Percentiles rank a stretch among this genome's conserved stretches.
Conservation (phyloP, 768 basidiomycete species). For the Boletus tomentosulus region DNA sequence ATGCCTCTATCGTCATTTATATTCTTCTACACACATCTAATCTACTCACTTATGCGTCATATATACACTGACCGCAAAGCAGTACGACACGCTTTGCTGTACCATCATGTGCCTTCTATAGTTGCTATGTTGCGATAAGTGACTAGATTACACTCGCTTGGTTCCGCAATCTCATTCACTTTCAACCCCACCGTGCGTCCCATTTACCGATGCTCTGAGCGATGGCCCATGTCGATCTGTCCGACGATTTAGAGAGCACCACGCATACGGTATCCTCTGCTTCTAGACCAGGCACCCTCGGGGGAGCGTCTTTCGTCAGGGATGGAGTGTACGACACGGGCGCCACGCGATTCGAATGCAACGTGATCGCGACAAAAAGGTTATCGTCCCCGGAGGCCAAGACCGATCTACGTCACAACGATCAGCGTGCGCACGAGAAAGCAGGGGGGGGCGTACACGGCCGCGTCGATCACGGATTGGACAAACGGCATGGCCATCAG, state of each 20-base stretch:
- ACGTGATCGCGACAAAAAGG: slow-evolving; percentile 16
- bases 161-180: slow-evolving; percentile 32
- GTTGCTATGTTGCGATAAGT: slow-evolving; percentile 28
- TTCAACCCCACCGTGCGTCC: slow-evolving; percentile 39
- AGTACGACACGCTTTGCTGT: slow-evolving; percentile 28
- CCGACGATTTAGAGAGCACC: slow-evolving; percentile 28
- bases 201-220: slow-evolving; percentile 41
- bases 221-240: slow-evolving; percentile 36
- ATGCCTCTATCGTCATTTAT: slow-evolving; percentile 22
- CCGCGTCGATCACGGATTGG: slow-evolving; percentile 44
- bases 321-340: slow-evolving; percentile 52
- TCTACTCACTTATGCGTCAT: slow-evolving; percentile 34
- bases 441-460: slow-evolving; percentile 26
- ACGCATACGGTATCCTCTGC: slow-evolving; percentile 54
- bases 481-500: slow-evolving; percentile 51
- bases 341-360: slow-evolving; percentile 38
- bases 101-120: slow-evolving; percentile 32
- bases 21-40: slow-evolving; percentile 27
- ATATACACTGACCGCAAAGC: slow-evolving; percentile 29
- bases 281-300: slow-evolving; percentile 42
- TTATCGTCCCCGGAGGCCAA: slow-evolving; percentile 10
- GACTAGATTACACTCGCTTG: slow-evolving; percentile 28
- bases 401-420: slow-evolving; percentile 3
- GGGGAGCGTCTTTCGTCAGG: slow-evolving; percentile 28
- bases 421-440: not conserved